Percentiles rank a stretch among this genome's conserved stretches.
Conservation (phyloP, 2,329 filamentous ascomycete species). For the Sporothrix humicola region DNA sequence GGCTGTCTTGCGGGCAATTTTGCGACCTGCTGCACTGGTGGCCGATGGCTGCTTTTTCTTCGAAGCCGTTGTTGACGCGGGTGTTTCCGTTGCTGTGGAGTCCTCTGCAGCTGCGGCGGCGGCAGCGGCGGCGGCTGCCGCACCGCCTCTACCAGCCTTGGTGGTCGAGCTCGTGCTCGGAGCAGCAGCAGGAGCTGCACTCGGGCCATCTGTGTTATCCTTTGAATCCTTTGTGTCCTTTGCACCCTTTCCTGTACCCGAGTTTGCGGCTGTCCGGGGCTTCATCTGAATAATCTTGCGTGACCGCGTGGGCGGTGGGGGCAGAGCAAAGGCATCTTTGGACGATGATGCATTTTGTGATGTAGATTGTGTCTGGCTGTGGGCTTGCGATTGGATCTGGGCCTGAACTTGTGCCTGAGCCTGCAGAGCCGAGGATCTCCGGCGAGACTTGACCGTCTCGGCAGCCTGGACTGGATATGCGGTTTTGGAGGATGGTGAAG, state of each 20-base stretch:
- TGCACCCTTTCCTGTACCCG: conserved; percentile 24
- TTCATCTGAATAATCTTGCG: conserved; percentile 99
- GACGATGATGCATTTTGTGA: conserved; percentile 42
- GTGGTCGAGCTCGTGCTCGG: conserved; percentile 7
- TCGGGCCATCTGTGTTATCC: conserved; percentile 36
- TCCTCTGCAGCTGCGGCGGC: not conserved
- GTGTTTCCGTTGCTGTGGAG: conserved; percentile 10
- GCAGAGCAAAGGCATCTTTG: conserved; percentile 76
- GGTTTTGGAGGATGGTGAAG: conserved; percentile 25
- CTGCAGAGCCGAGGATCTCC: conserved; percentile 52
- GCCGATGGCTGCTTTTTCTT: conserved; percentile 75
- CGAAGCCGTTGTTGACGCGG: conserved; percentile 52
- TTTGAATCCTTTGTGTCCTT: conserved; percentile 13
- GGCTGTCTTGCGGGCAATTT: conserved; percentile 93
- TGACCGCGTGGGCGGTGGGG: conserved; percentile 87
- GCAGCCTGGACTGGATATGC: conserved; percentile 42
- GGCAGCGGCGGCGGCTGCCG: conserved; percentile 21
- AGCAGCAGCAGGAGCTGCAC: conserved; percentile 36
- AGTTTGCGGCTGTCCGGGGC: conserved; percentile 53
- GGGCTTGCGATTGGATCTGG: conserved; percentile 9
- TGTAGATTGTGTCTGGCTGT: not conserved
- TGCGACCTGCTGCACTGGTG: conserved; percentile 85
- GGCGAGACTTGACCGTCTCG: conserved; percentile 58
- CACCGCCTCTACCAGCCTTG: conserved; percentile 2
- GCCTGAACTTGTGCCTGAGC: conserved; percentile 26